Evolutionary conservation across 2,329 filamentous ascomycete genomes (phyloP).

Genomic region (Fusarium irregulare): DNA sequence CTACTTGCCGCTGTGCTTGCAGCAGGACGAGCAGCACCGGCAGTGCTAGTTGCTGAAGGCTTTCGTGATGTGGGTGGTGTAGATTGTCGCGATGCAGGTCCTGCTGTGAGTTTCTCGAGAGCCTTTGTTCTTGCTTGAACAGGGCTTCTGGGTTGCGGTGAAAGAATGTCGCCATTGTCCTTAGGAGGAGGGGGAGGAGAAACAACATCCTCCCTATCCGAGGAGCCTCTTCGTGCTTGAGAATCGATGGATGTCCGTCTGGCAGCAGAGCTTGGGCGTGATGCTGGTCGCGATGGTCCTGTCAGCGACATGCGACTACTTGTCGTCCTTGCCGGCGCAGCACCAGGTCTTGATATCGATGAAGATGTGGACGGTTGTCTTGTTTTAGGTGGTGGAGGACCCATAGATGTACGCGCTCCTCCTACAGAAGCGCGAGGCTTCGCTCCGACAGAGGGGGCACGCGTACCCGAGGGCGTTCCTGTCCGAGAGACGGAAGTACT

Average conservation of each 20-base stretch:
- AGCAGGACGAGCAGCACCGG: slow-evolving; percentile 48
- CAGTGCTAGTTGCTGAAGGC: slow-evolving; percentile 44
- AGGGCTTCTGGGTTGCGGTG: slow-evolving; percentile 63
- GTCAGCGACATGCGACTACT: slow-evolving; percentile 56
- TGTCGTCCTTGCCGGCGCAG: slow-evolving; percentile 52
- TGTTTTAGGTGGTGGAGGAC: slow-evolving; percentile 65
- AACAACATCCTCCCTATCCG: slow-evolving; percentile 51
- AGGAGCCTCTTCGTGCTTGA: slow-evolving; percentile 56
- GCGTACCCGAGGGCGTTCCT: slow-evolving; percentile 70
- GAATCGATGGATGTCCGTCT: slow-evolving; percentile 62
- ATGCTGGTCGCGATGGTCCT: slow-evolving; percentile 50
- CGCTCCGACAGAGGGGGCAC: slow-evolving; percentile 56
- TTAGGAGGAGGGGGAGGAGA: slow-evolving; percentile 59
- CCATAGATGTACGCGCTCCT: slow-evolving; percentile 73
- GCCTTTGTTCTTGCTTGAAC: slow-evolving; percentile 62
- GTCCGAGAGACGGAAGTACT: slow-evolving; percentile 71
- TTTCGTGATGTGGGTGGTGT: slow-evolving; percentile 50
- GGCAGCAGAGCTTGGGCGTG: slow-evolving; percentile 53
- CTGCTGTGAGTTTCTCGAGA: slow-evolving; percentile 63
- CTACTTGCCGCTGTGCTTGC: slow-evolving; percentile 65
- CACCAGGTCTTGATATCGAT: slow-evolving; percentile 49
- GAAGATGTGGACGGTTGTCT: slow-evolving; percentile 60
- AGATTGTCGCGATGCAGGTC: slow-evolving; percentile 46
- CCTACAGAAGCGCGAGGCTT: slow-evolving; percentile 68
- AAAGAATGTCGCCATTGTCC: slow-evolving; percentile 63